These are phyloP conservation scores for Blastosporella zonata DNA, from an alignment of 1,284 basidiomycete species.

Conservation along the genomic window DNA sequence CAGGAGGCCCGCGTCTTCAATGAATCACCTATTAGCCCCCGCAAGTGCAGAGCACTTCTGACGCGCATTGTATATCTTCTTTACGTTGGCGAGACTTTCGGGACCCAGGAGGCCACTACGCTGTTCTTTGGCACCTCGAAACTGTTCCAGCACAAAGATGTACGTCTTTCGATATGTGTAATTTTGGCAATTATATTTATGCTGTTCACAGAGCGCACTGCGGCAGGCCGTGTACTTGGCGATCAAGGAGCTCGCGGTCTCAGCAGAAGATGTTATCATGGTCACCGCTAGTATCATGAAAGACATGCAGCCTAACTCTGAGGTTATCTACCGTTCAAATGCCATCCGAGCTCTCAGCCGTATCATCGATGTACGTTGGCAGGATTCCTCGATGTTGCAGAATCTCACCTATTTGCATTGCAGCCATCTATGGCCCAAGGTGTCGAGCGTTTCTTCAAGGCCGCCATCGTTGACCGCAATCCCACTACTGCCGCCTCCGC, in stretches of 20 bases:
- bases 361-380: constrained; percentile 87
- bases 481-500: constrained; percentile 95
- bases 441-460: constrained; percentile 98
- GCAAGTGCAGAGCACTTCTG: constrained; percentile 95
- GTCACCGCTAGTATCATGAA: constrained; percentile 99
- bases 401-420: constrained; percentile 4
- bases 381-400: constrained; percentile 11
- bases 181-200: constrained; percentile 1
- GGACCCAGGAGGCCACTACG: constrained; percentile 94
- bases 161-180: constrained; percentile 43
- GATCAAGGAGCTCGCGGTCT: constrained; percentile 95
- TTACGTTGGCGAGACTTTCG: constrained; percentile 95
- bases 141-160: constrained; percentile 99
- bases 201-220: constrained; percentile 73
- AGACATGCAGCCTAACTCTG: constrained; percentile 99
- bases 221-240: constrained; percentile 98
- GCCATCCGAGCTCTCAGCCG: constrained; percentile 95
- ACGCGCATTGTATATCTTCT: constrained; percentile 96
- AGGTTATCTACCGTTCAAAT: constrained; percentile 98
- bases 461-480: constrained; percentile 97
- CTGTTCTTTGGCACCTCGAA: constrained; percentile 99
- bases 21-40: constrained; percentile 95
- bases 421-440: constrained; percentile 97
- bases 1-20: constrained; percentile 99
- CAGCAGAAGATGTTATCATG: constrained; percentile 99